phyloP scores from a whole-genome alignment of 2,329 filamentous ascomycete genomes.

The Penicillium hordei region DNA sequence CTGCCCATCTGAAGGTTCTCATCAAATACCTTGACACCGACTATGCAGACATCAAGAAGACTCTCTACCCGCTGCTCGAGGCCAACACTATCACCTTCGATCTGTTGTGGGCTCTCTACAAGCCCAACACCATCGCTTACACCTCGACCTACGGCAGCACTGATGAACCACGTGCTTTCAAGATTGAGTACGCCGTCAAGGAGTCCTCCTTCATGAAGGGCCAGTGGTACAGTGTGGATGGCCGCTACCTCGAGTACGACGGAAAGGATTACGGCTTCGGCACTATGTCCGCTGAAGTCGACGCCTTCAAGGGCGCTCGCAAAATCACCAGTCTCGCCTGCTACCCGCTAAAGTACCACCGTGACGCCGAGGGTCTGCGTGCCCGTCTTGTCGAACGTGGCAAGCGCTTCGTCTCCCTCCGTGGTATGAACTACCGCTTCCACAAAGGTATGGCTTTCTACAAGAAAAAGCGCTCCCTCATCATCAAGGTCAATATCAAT shows the following conservation, averaged over 20 bases:
- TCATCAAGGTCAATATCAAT: conserved; percentile 80
- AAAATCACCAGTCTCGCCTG: conserved; percentile 77
- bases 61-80: conserved; percentile 75
- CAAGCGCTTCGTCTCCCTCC: conserved; percentile 77
- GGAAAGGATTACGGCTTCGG: conserved; percentile 82
- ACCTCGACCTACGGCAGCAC: conserved; percentile 72
- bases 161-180: conserved; percentile 79
- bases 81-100: conserved; percentile 86
- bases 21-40: conserved; percentile 78
- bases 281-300: conserved; percentile 66
- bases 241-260: conserved; percentile 77
- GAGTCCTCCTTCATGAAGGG: conserved; percentile 68
- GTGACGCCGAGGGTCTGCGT: conserved; percentile 64
- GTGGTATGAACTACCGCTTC: conserved; percentile 78
- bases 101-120: conserved; percentile 83
- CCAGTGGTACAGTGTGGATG: conserved; percentile 74
- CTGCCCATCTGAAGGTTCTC: conserved; percentile 64
- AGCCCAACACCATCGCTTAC: conserved; percentile 78
- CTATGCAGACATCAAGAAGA: conserved; percentile 75
- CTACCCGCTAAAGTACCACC: conserved; percentile 79
- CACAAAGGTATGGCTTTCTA: conserved; percentile 82
- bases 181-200: conserved; percentile 73
- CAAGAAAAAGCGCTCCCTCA: conserved; percentile 69
- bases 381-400: conserved; percentile 73
- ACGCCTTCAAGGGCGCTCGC: conserved; percentile 73